phyloP scores from a whole-genome alignment of 805 yeast species.

The Candida krabiensis region DNA sequence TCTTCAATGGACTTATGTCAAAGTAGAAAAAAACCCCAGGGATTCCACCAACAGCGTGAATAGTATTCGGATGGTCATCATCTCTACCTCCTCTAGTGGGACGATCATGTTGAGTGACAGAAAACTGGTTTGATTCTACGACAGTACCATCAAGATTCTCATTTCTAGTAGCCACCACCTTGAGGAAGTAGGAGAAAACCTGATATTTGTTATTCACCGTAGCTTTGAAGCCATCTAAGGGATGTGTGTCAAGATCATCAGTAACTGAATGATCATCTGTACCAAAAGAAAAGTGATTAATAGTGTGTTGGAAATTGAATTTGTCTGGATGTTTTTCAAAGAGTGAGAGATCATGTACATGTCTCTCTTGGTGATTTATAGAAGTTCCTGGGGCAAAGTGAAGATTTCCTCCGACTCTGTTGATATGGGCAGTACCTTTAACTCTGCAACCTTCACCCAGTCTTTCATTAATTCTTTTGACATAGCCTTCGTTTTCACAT shows the following conservation, averaged over 20 bases:
- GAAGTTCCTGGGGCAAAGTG: slow-evolving; percentile 97
- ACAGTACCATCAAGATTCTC: slow-evolving; percentile 57
- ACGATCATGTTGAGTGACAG: slow-evolving; percentile 85
- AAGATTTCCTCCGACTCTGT: slow-evolving; percentile 84
- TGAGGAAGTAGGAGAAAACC: slow-evolving; percentile 74
- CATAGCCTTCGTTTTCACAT: slow-evolving; percentile 89
- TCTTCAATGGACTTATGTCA: slow-evolving; percentile 91
- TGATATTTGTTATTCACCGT: slow-evolving; percentile 52
- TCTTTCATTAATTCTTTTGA: slow-evolving; percentile 54
- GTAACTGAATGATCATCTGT: slow-evolving; percentile 39
- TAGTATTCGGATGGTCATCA: slow-evolving; percentile 84
- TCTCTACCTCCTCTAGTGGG: slow-evolving; percentile 86
- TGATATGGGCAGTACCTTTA: slow-evolving; percentile 73
- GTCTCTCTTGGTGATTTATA: slow-evolving; percentile 55
- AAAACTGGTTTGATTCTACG: slow-evolving; percentile 85
- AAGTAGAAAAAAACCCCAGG: slow-evolving; percentile 88
- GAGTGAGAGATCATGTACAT: slow-evolving; percentile 82
- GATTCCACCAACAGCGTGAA: slow-evolving; percentile 80
- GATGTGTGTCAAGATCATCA: slow-evolving; percentile 52
- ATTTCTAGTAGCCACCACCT: slow-evolving; percentile 87
- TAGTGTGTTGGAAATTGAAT: slow-evolving; percentile 73
- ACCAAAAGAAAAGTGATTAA: slow-evolving; percentile 86
- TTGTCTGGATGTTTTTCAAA: slow-evolving; percentile 55
- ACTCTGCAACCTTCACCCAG: slow-evolving; percentile 86
- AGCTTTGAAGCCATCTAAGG: slow-evolving; percentile 58